Conservation (phyloP, 2,329 filamentous ascomycete genomes). For the Chrysoporthe austroafricana region DNA sequence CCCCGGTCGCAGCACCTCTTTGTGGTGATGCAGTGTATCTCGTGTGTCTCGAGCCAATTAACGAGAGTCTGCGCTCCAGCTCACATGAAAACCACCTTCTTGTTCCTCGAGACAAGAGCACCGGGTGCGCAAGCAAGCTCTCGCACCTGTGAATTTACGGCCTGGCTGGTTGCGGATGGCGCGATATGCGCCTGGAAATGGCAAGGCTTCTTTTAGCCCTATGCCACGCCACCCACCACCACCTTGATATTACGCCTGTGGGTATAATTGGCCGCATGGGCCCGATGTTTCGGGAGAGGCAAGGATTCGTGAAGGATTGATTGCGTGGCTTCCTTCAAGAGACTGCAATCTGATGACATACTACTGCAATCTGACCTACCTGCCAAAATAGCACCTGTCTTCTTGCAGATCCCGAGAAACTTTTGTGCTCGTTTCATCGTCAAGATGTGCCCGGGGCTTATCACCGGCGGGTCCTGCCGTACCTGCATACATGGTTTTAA, state of each 20-base stretch:
- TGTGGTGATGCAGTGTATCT: neutral
- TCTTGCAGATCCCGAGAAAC: neutral
- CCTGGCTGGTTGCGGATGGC: neutral
- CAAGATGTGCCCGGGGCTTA: neutral
- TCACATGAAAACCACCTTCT: neutral
- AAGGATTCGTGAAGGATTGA: neutral
- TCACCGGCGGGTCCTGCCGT: neutral
- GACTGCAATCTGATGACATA: neutral
- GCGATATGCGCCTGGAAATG: neutral
- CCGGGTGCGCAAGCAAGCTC: neutral
- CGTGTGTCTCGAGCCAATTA: neutral
- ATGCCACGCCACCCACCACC: neutral
- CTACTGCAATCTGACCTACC: neutral
- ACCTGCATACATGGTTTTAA: neutral
- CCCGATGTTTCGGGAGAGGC: neutral
- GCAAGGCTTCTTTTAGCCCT: conserved; percentile 8
- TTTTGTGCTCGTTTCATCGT: neutral
- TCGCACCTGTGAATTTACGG: too few species aligned
- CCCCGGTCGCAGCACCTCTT: neutral
- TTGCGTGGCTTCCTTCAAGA: neutral
- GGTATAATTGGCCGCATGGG: neutral
- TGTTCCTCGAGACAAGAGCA: neutral
- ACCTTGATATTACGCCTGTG: neutral
- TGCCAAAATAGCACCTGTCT: neutral
- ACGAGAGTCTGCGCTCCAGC: neutral